Evolutionary conservation across 768 basidiomycete genomes (phyloP), one percentile per base, ranked within the genome.

Genomic region (Rhizopogon roseolus): DNA sequence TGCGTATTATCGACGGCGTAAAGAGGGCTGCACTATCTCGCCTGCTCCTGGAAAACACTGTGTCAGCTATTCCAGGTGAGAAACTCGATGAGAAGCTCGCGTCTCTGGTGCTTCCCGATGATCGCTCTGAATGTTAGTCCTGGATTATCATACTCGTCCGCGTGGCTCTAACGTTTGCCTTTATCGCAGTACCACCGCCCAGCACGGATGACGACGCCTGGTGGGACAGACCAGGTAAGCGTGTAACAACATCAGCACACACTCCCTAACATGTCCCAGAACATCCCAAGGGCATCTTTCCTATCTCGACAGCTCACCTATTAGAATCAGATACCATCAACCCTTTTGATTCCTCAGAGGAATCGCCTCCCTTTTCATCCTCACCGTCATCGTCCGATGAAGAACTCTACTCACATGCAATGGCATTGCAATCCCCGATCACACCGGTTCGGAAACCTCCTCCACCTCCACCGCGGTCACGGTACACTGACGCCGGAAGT

Each of bases 301-400:
- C 75, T 28, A 66, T 78, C 28, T 69, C 71, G 52, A 77, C 72
- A 52, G 66, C 71, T 41, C 68, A 66, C 49, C 66, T 65, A 50
- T 55, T 49, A 45, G 50, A 52, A 53, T 57, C 52, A 25, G 37
- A 55, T 22, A 57, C 65, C 14, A 43, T 64, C 52, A 92, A 93
- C 64, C 91, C 92, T 1, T 93, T 92, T 60, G 86, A 89, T 60
- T 86, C 85, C 22, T 77, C 82, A 2, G 67, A 67, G 45, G 80
- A 82, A 41, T 88, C 88, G 0, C 78, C 86, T 0, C 78, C 86
- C 6, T 59, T 84, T 34, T 87, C 88, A 13, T 84, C 86, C 3
- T 90, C 86, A 4, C 86, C 88, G 6, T 88, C 91, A 7, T 87
- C 88, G 7, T 90, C 88, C 2, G 91, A 93, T 58, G 91, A 93